Base-by-base conservation (phyloP, 768 basidiomycete species). In the Suillus decipiens region DNA sequence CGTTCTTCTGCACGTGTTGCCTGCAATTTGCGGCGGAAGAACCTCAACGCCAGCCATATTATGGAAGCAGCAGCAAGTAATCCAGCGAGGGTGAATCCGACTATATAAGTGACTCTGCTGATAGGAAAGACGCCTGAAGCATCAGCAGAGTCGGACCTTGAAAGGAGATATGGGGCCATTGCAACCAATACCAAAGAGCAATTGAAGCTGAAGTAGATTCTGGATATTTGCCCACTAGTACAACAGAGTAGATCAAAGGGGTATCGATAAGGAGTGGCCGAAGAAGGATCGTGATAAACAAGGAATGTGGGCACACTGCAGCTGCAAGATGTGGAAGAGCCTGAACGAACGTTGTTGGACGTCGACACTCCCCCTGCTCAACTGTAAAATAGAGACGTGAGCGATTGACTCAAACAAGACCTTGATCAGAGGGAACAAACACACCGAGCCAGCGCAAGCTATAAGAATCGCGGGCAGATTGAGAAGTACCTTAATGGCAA, bases 31-130 rank as follows among this genome's bases (percentile, higher is more conserved):
- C 79, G 79, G 51, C 84, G 79, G 61, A 75, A 76, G 48, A 70
- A 65, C n/a, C 75, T 76, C 42, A 85, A 67, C 41, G 66, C 70
- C 5, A 86, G 66, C 84, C 83, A 87, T 33, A 77, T 12, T 50
- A 62, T 67, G 45, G 85, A 63, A 45, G 69, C 75, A 34, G 82
- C 58, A 28, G 79, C 61, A 47, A 83, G 71, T 34, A 77, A 73
- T 22, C 75, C 81, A 33, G 78, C 83, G 7, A 86, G 69, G 24
- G 79, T 75, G 67, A 89, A 80, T 7, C 84, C 88, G 60, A 75
- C 82, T 55, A 88, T 81, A 67, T 81, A 78, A 24, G 79, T 70
- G 6, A 80, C 73, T 51, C 63, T 66, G 33, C 65, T 62, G 31
- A 64, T 64, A 43, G 53, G 45, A 69, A n/a, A 24, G 63, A 37